Evolutionary conservation across 306 rosid species (phyloP), one percentile per base, ranked within the genome.

Genomic region (Quercus berberidifolia): DNA sequence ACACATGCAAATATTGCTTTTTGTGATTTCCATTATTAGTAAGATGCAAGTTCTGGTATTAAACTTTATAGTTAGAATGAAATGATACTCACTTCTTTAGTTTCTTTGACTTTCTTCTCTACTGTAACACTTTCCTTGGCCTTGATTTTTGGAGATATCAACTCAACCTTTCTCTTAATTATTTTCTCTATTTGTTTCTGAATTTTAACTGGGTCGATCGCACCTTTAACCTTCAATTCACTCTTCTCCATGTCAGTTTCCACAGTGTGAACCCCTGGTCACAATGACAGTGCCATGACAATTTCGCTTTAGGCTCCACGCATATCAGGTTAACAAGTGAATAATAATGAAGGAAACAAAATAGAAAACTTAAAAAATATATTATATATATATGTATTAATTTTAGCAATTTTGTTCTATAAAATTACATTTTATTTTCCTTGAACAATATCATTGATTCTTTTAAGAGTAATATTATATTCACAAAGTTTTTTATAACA

Each of bases 61-160:
- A 6, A 21, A 63, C n/a, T 63, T 28, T 13, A 63, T 28, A 23
- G 38, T 28, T 28, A 14, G 30, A 63, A 63, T 28, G 11, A 26
- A 28, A 33, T 33, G 41, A 33, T 8, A 79, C 90, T 78, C 60
- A 91, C 97, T 23, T 79, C 74, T 63, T 87, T 92, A 73, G 30
- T 68, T 88, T 91, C 92, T 89, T 86, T 87, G 71, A 43, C 79
- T 71, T 83, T 88, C 31, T 73, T 69, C 18, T 76, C 86, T 6
- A 28, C 7, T 38, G 67, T 2, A 25, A 52, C 26, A 67, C 25
- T 79, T 41, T 88, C 92, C 60, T 86, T 81, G 76, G 82, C 72
- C 91, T 82, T 90, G 62, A 83, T 26, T 76, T 88, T 94, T 63
- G 98, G 98, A 26, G 97, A 94, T 78, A 94, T 67, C 78, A 94